phyloP scores from a whole-genome alignment of 495 filamentous ascomycete genomes.

The Trichocladium antarcticum region DNA sequence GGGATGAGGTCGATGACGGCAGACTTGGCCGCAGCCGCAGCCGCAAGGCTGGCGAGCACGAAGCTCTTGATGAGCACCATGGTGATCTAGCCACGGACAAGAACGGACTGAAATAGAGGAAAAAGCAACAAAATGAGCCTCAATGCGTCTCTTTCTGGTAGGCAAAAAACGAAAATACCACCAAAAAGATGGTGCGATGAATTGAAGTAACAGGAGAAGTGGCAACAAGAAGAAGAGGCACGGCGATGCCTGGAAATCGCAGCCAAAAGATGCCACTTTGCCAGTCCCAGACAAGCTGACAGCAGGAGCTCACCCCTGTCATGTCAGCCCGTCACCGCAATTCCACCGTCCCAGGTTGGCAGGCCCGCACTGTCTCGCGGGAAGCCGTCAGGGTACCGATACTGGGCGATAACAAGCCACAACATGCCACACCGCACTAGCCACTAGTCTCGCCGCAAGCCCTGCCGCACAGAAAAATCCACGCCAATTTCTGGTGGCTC shows the following conservation, averaged over 20 bases:
- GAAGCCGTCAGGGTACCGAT: no score
- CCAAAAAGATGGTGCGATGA: background rate
- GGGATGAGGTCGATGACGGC: slow-evolving; percentile 81
- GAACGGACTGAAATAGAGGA: background rate
- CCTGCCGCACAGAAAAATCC: slow-evolving; percentile 27
- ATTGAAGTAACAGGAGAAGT: background rate
- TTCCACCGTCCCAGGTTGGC: background rate
- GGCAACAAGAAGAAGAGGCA: slow-evolving; percentile 7
- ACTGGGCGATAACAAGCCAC: slow-evolving; percentile 8
- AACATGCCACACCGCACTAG: slow-evolving; percentile 7
- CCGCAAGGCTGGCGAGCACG: slow-evolving; percentile 37
- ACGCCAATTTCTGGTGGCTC: slow-evolving; percentile 16
- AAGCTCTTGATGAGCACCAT: slow-evolving; percentile 47
- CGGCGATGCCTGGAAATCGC: slow-evolving; percentile 24
- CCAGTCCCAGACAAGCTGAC: slow-evolving; percentile 7
- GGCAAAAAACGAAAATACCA: background rate
- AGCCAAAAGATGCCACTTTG: slow-evolving; percentile 30
- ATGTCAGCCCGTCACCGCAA: slow-evolving; percentile 2
- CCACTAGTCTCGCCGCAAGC: slow-evolving; percentile 14
- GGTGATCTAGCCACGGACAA: no score
- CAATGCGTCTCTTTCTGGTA: slow-evolving; percentile 1
- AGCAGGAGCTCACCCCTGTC: slow-evolving; percentile 4
- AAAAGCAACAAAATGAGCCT: background rate
- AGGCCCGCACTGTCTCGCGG: background rate
- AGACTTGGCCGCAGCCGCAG: slow-evolving; percentile 41